phyloP scores from a whole-genome alignment of 75 land plant species.

The Picea sitchensis region DNA sequence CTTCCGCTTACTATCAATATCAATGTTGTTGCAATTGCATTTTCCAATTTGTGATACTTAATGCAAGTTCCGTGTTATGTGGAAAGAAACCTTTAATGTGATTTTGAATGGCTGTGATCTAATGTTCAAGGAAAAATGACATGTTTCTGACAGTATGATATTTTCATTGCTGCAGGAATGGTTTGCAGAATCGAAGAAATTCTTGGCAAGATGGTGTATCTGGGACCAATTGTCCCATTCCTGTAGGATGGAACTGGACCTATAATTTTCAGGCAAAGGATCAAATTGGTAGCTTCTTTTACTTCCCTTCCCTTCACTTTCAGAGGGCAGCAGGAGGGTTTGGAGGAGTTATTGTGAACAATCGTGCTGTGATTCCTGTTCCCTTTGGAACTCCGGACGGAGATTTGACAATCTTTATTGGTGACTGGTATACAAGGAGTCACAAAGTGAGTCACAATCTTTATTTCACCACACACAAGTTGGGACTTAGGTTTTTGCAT shows the following conservation, averaged over 20 bases:
- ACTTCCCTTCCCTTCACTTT: constrained; percentile 69
- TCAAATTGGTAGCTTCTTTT: constrained; percentile 88
- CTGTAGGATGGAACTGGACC: constrained; percentile 77
- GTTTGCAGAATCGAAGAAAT: constrained; percentile 61
- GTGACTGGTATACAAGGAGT: constrained; percentile 83
- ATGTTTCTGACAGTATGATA: too few species aligned
- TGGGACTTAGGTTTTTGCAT: not conserved
- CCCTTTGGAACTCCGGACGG: constrained; percentile 78
- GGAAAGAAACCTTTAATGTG: too few species aligned
- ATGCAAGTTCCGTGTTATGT: too few species aligned
- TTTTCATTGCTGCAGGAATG: constrained; percentile 43
- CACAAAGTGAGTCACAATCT: constrained; percentile 49
- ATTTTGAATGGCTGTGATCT: too few species aligned
- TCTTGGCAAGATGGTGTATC: constrained; percentile 91
- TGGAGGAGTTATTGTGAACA: constrained; percentile 64
- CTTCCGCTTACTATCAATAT: too few species aligned
- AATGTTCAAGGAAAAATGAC: too few species aligned
- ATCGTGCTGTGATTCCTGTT: constrained; percentile 54
- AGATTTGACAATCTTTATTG: constrained; percentile 65
- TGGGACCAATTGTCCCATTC: constrained; percentile 94
- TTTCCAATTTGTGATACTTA: too few species aligned
- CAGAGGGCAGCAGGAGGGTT: constrained; percentile 86
- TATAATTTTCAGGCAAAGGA: constrained; percentile 88
- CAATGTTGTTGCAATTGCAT: too few species aligned
- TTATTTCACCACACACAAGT: not conserved